Evolutionary conservation across 345 rosid genomes (phyloP).

Genomic region (Draba incana): DNA sequence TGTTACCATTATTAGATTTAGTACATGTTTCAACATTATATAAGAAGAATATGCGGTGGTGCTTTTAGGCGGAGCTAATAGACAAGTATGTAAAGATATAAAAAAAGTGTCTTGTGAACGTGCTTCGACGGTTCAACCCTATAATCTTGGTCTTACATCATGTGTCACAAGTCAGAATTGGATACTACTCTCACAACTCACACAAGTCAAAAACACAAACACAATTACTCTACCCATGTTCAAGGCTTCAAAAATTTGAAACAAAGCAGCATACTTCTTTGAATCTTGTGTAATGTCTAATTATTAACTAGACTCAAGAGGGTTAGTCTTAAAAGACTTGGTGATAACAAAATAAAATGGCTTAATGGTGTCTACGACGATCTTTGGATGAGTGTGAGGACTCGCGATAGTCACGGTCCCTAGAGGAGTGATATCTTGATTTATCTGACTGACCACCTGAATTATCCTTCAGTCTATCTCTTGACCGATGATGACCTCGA

Average conservation of each 20-base stretch:
- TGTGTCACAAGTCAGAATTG: slow-evolving; percentile 38
- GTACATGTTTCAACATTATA: slow-evolving; percentile 30
- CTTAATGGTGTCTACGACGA: slow-evolving; percentile 36
- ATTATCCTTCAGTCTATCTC: slow-evolving; percentile 67
- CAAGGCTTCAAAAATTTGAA: background rate
- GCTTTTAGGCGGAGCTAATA: slow-evolving; percentile 25
- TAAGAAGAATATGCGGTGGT: slow-evolving; percentile 32
- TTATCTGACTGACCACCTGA: slow-evolving; percentile 70
- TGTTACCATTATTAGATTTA: slow-evolving; percentile 27
- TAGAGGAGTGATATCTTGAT: slow-evolving; percentile 75
- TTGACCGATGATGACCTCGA: slow-evolving; percentile 64
- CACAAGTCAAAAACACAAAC: slow-evolving; percentile 16
- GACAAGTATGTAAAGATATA: slow-evolving; percentile 23
- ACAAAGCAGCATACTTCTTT: background rate
- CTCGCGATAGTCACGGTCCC: slow-evolving; percentile 49
- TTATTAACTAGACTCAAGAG: background rate
- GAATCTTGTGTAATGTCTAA: background rate
- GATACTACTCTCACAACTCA: slow-evolving; percentile 9
- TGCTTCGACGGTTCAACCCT: slow-evolving; percentile 31
- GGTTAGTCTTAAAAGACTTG: background rate
- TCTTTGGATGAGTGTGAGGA: slow-evolving; percentile 27
- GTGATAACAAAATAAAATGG: slow-evolving; percentile 7
- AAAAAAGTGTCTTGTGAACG: slow-evolving; percentile 25
- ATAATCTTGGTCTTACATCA: slow-evolving; percentile 30
- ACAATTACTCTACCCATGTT: background rate